Evolutionary conservation across 208 protist species (phyloP).

Genomic region (Acanthamoeba castellanii): DNA sequence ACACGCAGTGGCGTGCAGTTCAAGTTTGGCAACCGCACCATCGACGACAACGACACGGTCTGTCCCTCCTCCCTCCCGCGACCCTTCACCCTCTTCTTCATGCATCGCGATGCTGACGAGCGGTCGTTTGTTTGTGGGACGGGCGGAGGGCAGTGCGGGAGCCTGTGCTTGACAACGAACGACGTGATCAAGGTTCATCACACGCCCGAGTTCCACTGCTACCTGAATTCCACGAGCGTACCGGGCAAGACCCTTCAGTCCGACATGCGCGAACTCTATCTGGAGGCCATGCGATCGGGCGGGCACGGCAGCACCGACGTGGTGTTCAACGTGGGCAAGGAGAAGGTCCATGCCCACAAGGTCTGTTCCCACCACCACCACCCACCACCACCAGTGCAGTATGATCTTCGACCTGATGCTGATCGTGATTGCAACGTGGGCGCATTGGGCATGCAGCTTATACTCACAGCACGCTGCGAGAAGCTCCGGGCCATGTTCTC

Average conservation of each 20-base stretch:
- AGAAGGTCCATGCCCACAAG: not conserved
- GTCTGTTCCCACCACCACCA: not conserved
- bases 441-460: not conserved
- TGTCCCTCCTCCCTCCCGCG: not conserved
- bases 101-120: not conserved
- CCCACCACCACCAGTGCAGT: no score
- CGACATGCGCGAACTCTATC: slow-evolving; percentile 48
- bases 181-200: slow-evolving; percentile 10
- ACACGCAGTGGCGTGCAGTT: not conserved
- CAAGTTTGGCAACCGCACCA: slow-evolving; percentile 46
- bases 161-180: slow-evolving; percentile 1
- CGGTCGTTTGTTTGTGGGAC: not conserved
- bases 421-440: not conserved
- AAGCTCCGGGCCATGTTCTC: slow-evolving; percentile 38
- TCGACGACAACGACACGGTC: slow-evolving; percentile 12
- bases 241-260: not conserved
- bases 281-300: slow-evolving; percentile 1
- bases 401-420: no score
- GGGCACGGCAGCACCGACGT: slow-evolving; percentile 4
- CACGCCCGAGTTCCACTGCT: slow-evolving; percentile 34
- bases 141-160: not conserved
- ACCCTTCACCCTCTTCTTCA: not conserved
- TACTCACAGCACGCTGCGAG: not conserved
- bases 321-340: not conserved
- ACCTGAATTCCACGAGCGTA: not conserved